phyloP scores from a whole-genome alignment of 306 rosid genomes.

The Hylodesmum podocarpum region DNA sequence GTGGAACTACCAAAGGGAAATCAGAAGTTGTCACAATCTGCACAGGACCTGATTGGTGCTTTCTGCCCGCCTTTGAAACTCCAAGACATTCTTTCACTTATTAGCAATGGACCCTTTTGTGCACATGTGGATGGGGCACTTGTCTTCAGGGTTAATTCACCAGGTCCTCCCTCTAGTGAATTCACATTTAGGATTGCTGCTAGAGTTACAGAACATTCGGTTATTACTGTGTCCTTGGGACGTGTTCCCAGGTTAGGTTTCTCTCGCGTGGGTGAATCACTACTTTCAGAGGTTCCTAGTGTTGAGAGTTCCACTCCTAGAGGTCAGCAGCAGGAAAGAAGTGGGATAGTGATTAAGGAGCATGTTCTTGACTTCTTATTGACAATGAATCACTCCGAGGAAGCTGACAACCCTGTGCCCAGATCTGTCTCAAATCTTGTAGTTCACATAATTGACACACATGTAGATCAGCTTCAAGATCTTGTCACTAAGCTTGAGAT shows the following conservation, averaged over 20 bases:
- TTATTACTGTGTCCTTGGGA: constrained; percentile 84
- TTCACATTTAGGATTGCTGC: constrained; percentile 93
- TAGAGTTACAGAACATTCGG: constrained; percentile 75
- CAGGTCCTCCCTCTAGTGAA: constrained; percentile 84
- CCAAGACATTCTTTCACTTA: constrained; percentile 94
- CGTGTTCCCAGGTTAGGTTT: constrained; percentile 95
- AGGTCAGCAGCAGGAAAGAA: constrained; percentile 56
- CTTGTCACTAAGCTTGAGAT: constrained; percentile 90
- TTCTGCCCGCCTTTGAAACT: constrained; percentile 96
- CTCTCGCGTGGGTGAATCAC: constrained; percentile 72
- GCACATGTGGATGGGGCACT: constrained; percentile 93
- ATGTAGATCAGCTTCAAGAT: constrained; percentile 94
- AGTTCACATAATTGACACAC: constrained; percentile 90
- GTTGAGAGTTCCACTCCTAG: constrained; percentile 63
- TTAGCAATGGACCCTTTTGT: constrained; percentile 98
- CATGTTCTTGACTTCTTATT: constrained; percentile 92
- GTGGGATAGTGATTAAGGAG: constrained; percentile 76
- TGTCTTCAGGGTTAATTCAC: constrained; percentile 92
- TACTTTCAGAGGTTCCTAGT: constrained; percentile 89
- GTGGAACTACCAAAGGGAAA: constrained; percentile 91
- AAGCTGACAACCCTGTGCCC: constrained; percentile 95
- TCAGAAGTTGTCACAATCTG: constrained; percentile 76
- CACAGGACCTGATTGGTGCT: constrained; percentile 75
- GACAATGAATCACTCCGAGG: constrained; percentile 98
- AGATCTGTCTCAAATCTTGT: constrained; percentile 78